These are phyloP conservation scores for Penicillium samsonianum DNA, from an alignment of 495 filamentous ascomycete genomes.

Conservation along the genomic window DNA sequence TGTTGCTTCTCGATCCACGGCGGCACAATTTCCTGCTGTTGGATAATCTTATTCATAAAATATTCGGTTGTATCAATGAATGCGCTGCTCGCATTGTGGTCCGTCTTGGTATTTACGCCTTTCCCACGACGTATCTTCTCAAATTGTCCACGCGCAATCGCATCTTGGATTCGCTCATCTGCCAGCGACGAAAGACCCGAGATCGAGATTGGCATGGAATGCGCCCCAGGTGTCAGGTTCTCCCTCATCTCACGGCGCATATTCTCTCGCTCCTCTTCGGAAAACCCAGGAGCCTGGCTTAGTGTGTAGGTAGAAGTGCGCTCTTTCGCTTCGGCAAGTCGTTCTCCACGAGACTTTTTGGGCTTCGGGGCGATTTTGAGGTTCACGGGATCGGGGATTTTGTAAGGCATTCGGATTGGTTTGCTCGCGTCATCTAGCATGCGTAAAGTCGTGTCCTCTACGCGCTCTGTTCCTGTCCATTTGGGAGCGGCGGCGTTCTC, in stretches of 20 bases:
- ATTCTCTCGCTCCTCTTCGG: constrained; percentile 68
- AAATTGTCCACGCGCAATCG: constrained; percentile 89
- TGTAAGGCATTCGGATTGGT: constrained; percentile 58
- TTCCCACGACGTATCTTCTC: constrained; percentile 83
- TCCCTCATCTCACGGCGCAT: constrained; percentile 73
- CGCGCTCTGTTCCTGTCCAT: constrained; percentile 77
- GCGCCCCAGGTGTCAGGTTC: constrained; percentile 70
- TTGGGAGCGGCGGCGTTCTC: constrained; percentile 68
- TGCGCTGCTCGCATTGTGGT: constrained; percentile 79
- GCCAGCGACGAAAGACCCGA: constrained; percentile 80
- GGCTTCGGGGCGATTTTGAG: constrained; percentile 56
- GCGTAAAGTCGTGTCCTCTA: constrained; percentile 74
- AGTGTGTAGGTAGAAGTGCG: constrained; percentile 70
- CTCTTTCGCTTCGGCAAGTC: constrained; percentile 78
- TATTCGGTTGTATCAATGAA: constrained; percentile 97
- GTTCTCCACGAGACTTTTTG: constrained; percentile 51
- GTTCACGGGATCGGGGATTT: constrained; percentile 61
- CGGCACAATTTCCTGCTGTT: constrained; percentile 72
- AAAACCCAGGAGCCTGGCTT: constrained; percentile 58
- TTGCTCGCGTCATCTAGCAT: constrained; percentile 89
- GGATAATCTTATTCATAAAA: constrained; percentile 98
- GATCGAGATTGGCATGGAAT: constrained; percentile 75
- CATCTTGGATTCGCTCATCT: constrained; percentile 92
- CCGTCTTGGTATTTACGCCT: constrained; percentile 65
- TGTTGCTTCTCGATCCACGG: constrained; percentile 95